Percentiles rank a stretch among this genome's conserved stretches.
These are phyloP conservation scores for Trypanosoma mega DNA, from an alignment of 208 protist genomes.

Conservation along the genomic window DNA sequence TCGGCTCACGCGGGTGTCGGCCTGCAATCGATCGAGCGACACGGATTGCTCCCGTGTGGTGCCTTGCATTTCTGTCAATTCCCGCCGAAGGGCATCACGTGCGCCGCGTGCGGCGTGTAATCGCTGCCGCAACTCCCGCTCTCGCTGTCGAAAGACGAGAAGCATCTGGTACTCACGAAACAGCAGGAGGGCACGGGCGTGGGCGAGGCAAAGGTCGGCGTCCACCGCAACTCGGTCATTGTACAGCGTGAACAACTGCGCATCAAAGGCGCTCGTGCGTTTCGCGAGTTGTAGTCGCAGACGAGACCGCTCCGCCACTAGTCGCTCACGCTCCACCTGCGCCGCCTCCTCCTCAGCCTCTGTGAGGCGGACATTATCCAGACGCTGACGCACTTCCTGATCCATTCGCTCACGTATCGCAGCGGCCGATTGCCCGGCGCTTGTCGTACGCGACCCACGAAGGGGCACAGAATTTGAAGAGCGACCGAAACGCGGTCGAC, in stretches of 20 bases:
- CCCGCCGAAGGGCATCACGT: conserved; percentile 57
- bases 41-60: conserved; percentile 40
- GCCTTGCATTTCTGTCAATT: conserved; percentile 65
- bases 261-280: conserved; percentile 82
- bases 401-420: conserved; percentile 81
- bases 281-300: conserved; percentile 51
- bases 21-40: conserved; percentile 61
- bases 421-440: conserved; percentile 37
- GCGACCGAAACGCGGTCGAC: no score
- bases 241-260: conserved; percentile 67
- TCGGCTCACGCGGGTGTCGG: conserved; percentile 70
- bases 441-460: conserved; percentile 36
- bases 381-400: conserved; percentile 70
- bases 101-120: conserved; percentile 52
- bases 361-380: conserved; percentile 79
- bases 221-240: conserved; percentile 87
- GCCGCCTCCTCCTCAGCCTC: conserved; percentile 85
- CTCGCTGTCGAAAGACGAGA: conserved; percentile 92
- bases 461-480: conserved; percentile 7
- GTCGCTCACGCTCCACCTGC: conserved; percentile 48
- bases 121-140: conserved; percentile 68
- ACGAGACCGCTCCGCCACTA: conserved; percentile 66
- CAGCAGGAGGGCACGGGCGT: conserved; percentile 90
- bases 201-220: conserved; percentile 92
- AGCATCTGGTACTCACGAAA: conserved; percentile 95